Conservation (phyloP, 176 grass and related monocot species). For the Rhynchospora breviuscula region DNA sequence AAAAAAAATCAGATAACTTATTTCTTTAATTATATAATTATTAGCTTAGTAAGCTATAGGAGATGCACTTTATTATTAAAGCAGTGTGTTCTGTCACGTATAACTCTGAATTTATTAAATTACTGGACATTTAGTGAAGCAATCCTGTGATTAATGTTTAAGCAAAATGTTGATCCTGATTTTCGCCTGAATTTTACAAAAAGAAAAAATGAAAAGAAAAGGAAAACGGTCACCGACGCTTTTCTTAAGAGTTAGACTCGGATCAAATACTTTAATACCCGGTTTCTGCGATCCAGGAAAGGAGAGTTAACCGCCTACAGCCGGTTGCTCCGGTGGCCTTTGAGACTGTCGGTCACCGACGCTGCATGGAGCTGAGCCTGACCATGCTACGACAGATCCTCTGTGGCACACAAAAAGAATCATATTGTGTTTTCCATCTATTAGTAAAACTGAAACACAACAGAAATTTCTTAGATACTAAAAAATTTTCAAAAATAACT, state of each 20-base stretch:
- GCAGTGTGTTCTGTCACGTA: no score
- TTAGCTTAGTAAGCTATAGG: background rate
- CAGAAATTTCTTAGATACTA: background rate
- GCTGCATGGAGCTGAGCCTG: background rate
- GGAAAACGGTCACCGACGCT: slow-evolving; percentile 11
- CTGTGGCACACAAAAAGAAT: background rate
- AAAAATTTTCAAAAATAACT: background rate
- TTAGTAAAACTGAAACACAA: background rate
- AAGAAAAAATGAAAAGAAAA: background rate
- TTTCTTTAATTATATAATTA: background rate
- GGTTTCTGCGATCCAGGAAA: background rate
- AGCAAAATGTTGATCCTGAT: background rate
- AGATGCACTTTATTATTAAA: background rate
- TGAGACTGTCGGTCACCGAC: slow-evolving; percentile 18
- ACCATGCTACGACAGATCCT: background rate
- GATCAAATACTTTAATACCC: background rate
- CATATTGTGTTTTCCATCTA: background rate
- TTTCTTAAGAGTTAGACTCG: background rate
- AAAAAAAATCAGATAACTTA: background rate
- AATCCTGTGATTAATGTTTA: background rate
- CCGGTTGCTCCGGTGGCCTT: background rate
- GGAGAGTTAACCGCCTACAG: background rate
- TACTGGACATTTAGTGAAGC: background rate
- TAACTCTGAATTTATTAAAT: background rate
- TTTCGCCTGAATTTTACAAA: background rate